Evolutionary conservation across 1,139 yeast species (phyloP).

Genomic region (Candida neerlandica): DNA sequence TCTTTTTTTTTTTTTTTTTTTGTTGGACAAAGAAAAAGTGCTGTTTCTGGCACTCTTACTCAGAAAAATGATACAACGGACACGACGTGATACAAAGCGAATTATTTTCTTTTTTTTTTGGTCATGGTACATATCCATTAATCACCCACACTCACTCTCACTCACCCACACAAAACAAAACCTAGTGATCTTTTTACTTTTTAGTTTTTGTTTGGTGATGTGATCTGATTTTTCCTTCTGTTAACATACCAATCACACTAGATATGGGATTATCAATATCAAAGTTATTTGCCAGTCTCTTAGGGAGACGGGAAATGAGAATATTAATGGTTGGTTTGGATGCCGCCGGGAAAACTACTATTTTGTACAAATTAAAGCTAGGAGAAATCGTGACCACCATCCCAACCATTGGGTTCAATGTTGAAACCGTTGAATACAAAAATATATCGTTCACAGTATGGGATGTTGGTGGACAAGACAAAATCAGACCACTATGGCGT

Average conservation of each 20-base stretch:
- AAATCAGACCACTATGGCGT: slow-evolving; percentile 45
- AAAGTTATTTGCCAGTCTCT: slow-evolving; percentile 34
- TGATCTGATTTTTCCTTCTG: neutral
- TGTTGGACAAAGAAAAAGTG: neutral
- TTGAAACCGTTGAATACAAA: slow-evolving; percentile 43
- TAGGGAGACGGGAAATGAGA: slow-evolving; percentile 44
- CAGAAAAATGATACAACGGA: neutral
- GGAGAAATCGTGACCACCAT: slow-evolving; percentile 44
- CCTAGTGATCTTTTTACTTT: slow-evolving; percentile 1
- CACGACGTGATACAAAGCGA: neutral
- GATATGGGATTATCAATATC: slow-evolving; percentile 37
- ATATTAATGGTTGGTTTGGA: slow-evolving; percentile 45
- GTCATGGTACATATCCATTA: slow-evolving; percentile 3
- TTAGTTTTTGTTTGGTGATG: neutral
- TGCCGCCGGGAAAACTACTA: slow-evolving; percentile 46
- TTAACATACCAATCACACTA: neutral
- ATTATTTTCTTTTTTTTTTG: slow-evolving; percentile 1
- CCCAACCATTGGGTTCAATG: slow-evolving; percentile 44
- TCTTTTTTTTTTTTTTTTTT: neutral
- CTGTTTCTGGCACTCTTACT: neutral
- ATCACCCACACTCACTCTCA: slow-evolving; percentile 1
- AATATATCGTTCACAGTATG: slow-evolving; percentile 43
- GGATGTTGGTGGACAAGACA: slow-evolving; percentile 48
- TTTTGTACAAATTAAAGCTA: slow-evolving; percentile 40
- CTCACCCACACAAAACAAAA: too few relatives aligned